Conservation (phyloP, 179 eudicot species). For the Carnegiea gigantea region DNA sequence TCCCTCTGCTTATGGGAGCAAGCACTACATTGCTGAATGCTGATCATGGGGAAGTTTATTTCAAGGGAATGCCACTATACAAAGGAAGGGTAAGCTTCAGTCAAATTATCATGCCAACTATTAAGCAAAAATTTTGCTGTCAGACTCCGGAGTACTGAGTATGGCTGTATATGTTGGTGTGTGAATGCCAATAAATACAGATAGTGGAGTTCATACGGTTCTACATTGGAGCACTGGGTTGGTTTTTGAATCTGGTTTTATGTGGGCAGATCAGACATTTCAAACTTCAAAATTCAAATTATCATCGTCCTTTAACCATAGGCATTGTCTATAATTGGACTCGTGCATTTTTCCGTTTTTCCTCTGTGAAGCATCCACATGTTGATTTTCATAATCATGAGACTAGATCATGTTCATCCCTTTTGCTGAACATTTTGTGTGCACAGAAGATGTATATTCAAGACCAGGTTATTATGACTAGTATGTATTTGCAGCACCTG, state of each 20-base stretch:
- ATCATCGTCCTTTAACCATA: not conserved
- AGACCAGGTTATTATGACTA: not conserved
- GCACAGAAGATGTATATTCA: not conserved
- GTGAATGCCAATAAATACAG: not conserved
- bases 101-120: no score
- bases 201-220: not conserved
- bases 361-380: not conserved
- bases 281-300: not conserved
- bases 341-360: not conserved
- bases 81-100: slow-evolving; percentile 69
- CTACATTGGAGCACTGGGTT: not conserved
- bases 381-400: not conserved
- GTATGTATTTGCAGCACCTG: slow-evolving; percentile 44
- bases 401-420: not conserved
- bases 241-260: not conserved
- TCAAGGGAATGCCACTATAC: slow-evolving; percentile 86
- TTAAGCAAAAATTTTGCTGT: not conserved
- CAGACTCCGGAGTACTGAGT: no score
- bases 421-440: not conserved
- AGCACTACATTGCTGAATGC: slow-evolving; percentile 76
- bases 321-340: not conserved
- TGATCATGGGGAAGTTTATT: slow-evolving; percentile 85
- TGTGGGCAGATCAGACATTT: not conserved
- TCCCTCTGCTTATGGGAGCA: slow-evolving; percentile 71
- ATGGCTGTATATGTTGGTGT: not conserved